phyloP scores from a whole-genome alignment of 805 yeast genomes.

The Lipomyces chichibuensis region DNA sequence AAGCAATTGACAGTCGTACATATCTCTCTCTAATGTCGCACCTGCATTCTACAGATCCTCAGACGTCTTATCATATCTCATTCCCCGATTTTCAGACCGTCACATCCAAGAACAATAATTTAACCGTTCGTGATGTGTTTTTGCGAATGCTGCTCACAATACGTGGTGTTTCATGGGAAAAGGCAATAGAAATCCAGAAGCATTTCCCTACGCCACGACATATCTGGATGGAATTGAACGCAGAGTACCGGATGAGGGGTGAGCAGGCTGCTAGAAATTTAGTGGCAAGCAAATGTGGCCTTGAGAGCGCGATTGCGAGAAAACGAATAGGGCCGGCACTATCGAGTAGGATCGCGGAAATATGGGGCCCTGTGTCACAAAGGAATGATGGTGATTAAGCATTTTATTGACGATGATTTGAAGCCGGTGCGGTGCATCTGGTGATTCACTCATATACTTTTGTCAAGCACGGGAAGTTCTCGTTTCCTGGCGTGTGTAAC shows the following conservation, averaged over 20 bases:
- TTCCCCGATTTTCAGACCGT: conserved; percentile 64
- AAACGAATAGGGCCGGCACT: conserved; percentile 57
- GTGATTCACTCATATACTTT: background rate
- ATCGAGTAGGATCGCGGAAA: conserved; percentile 57
- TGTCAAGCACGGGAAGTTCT: background rate
- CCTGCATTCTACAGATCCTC: conserved; percentile 20
- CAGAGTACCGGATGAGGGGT: conserved; percentile 32
- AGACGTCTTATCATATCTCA: conserved; percentile 47
- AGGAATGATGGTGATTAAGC: background rate
- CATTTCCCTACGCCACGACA: conserved; percentile 68
- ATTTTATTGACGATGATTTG: background rate
- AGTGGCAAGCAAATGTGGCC: conserved; percentile 13
- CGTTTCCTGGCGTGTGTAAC: background rate
- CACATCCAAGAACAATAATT: conserved; percentile 68
- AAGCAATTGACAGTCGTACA: conserved; percentile 21
- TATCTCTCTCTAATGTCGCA: conserved; percentile 20
- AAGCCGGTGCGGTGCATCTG: background rate
- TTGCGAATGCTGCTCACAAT: conserved; percentile 76
- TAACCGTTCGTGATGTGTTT: conserved; percentile 76
- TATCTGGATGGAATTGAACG: conserved; percentile 55
- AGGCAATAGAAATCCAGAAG: conserved; percentile 76
- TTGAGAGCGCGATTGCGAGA: conserved; percentile 46
- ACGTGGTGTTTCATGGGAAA: conserved; percentile 80
- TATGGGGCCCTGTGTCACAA: conserved; percentile 53
- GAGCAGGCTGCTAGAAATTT: conserved; percentile 41